Base-by-base conservation (phyloP, 1,139 yeast genomes). In the Blastobotrys proliferans region DNA sequence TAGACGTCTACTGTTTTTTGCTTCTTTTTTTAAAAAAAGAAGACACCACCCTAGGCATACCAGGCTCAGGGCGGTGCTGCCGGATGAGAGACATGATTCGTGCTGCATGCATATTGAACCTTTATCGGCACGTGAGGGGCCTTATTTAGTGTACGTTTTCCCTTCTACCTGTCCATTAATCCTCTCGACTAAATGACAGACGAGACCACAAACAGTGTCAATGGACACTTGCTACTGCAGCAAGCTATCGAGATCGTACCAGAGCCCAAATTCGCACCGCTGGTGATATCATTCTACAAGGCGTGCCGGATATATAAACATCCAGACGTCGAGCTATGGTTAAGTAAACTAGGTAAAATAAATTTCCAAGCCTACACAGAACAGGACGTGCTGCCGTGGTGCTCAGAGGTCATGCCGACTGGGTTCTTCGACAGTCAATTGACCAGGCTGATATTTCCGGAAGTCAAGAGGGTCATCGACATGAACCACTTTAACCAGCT, bases 311-410 rank as follows among this genome's bases (percentile, higher is more conserved):
- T 20, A 9, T 34, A 22, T 13, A 18, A 34, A 21, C 13, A n/a
- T 17, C 20, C 16, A n/a, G 37, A 34, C 18, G 20, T 34, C 14
- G 37, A 18, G n/a, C 37, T 34, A 21, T 34, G 37, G 37, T 21
- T 34, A 9, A 22, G 28, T 10, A 16, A 13, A 13, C 29, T 24
- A 14, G 37, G 37, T 28, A 17, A 24, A 21, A 17, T 34, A 11
- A 34, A 34, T 28, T 3, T 34, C 9, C 20, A 8, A 20, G 4
- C 8, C 3, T 20, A 18, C 20, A 34, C 10, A n/a, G 16, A 14
- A 18, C 21, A 21, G 37, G 37, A 34, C 14, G 28, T 25, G 3
- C 17, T 34, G 27, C 37, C 37, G 6, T 34, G 37, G 37, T 28
- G 31, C 14, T 22, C 13, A 19, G 18, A 22, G 17, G 20, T 3